phyloP scores from a whole-genome alignment of 345 rosid species.

The Populus simonii region DNA sequence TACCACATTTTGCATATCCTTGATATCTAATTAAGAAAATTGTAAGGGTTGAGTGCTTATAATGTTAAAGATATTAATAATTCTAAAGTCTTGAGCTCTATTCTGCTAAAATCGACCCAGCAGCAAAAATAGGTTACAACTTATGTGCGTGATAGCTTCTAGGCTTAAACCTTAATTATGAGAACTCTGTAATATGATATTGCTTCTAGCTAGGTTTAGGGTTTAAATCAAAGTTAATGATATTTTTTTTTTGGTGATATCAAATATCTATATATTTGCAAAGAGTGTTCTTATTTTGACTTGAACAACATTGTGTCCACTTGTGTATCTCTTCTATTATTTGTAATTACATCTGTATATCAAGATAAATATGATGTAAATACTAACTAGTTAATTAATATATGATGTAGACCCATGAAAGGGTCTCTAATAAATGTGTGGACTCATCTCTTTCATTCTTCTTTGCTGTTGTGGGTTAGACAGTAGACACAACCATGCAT shows the following conservation, averaged over 20 bases:
- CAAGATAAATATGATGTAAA: background rate
- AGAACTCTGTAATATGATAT: background rate
- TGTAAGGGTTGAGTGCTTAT: background rate
- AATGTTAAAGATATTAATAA: background rate
- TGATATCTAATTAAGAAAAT: background rate
- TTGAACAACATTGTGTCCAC: background rate
- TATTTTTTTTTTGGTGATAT: background rate
- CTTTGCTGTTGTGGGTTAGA: background rate
- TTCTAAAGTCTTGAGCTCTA: background rate
- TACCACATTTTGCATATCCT: background rate
- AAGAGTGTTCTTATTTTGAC: background rate
- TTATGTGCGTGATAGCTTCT: background rate
- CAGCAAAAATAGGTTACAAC: background rate
- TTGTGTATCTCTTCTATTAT: background rate
- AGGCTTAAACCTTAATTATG: background rate
- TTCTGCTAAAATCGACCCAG: background rate
- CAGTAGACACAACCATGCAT: background rate
- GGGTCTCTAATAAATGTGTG: background rate
- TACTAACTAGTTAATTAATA: background rate
- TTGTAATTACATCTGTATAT: too few relatives aligned
- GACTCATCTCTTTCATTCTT: background rate
- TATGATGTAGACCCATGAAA: background rate
- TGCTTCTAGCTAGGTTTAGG: background rate
- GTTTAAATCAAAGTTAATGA: background rate
- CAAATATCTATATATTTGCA: too few relatives aligned